These are phyloP conservation scores for Pichia thaimueangensis DNA, from an alignment of 805 yeast species.

Conservation along the genomic window DNA sequence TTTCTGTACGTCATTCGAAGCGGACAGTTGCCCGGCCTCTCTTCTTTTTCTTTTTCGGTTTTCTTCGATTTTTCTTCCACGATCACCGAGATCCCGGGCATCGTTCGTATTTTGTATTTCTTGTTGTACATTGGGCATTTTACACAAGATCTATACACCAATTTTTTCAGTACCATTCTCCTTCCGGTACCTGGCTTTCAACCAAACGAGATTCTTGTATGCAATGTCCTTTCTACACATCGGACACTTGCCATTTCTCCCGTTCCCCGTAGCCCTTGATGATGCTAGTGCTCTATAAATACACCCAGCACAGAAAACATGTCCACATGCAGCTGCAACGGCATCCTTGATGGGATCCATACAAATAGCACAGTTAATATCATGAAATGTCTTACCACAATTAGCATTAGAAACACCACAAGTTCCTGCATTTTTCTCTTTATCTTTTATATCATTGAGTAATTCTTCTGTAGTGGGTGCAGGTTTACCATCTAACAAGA, in stretches of 20 bases:
- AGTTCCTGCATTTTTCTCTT: not conserved
- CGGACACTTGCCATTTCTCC: conserved; percentile 27
- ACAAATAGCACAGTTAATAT: conserved; percentile 47
- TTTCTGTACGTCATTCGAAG: too few species aligned
- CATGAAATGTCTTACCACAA: conserved; percentile 26
- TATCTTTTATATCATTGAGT: conserved; percentile 33
- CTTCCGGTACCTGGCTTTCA: conserved; percentile 19
- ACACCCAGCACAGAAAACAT: conserved; percentile 49
- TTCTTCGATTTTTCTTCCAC: too few species aligned
- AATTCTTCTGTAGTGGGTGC: conserved; percentile 16
- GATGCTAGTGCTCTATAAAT: conserved; percentile 43
- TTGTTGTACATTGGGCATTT: too few species aligned
- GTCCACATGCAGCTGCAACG: conserved; percentile 51
- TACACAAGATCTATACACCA: too few species aligned
- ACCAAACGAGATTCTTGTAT: conserved; percentile 29
- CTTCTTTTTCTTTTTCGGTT: too few species aligned
- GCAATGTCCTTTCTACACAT: conserved; percentile 28
- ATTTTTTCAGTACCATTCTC: not conserved
- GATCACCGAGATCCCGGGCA: too few species aligned
- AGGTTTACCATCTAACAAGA: conserved; percentile 18
- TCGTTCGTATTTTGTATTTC: too few species aligned
- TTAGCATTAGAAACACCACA: not conserved
- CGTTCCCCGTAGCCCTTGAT: conserved; percentile 29
- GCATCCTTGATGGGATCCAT: conserved; percentile 46
- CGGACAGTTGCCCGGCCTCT: too few species aligned